These are phyloP conservation scores for Hyaloperonospora arabidopsidis DNA, from an alignment of 352 stramenopile species.

Conservation along the genomic window DNA sequence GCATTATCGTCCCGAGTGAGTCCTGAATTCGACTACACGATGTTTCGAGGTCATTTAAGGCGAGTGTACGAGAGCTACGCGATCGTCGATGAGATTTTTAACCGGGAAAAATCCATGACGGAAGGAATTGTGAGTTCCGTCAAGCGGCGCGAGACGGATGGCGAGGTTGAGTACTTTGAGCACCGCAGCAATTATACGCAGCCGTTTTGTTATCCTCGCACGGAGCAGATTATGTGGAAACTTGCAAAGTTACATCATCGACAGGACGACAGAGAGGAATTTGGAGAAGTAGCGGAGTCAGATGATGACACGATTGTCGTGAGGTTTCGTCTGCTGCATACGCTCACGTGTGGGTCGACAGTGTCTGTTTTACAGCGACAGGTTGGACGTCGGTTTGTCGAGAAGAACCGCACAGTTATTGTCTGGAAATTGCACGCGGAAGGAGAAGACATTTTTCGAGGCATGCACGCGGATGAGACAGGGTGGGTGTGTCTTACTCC, in stretches of 20 bases:
- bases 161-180: conserved; percentile 12
- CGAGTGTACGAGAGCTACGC: conserved; percentile 18
- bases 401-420: conserved; percentile 30
- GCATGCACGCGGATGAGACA: conserved; percentile 42
- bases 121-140: conserved; percentile 6
- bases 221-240: conserved; percentile 10
- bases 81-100: conserved; percentile 13
- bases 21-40: conserved; percentile 17
- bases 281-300: conserved; percentile 4
- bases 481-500: conserved; percentile 38
- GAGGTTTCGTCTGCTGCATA: conserved; percentile 21
- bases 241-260: conserved; percentile 9
- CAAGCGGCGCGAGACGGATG: conserved; percentile 4
- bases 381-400: conserved; percentile 24
- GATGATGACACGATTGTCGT: conserved; percentile 23
- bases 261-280: conserved; percentile 13
- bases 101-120: conserved; percentile 3
- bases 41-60: conserved; percentile 21
- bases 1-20: not conserved
- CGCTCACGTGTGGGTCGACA: conserved; percentile 5
- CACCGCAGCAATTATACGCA: conserved; percentile 9
- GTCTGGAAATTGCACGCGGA: conserved; percentile 42
- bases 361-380: conserved; percentile 13
- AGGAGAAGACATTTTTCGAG: conserved; percentile 25
- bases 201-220: conserved; percentile 14